Base-by-base conservation (phyloP, 805 yeast genomes). In the Yarrowia divulgata region DNA sequence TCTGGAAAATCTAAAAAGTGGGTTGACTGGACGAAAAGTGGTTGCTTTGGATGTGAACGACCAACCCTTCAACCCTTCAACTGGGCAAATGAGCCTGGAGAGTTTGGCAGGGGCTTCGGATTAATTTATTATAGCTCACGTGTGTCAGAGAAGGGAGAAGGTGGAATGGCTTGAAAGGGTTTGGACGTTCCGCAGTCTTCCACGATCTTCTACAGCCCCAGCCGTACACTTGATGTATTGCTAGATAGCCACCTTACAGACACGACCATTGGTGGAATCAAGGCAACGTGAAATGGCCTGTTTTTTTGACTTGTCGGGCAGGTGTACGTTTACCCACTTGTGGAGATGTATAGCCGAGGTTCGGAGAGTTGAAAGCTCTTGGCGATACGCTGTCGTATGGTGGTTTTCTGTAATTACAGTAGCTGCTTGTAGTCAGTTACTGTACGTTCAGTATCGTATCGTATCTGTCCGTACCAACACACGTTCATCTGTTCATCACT, bases 51-150 rank as follows among this genome's bases (percentile, higher is more conserved):
- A 52, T 35, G 58, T 52, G 58, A 16, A 19, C 29, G 49, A 19
- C 39, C 37, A n/a, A 40, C 13, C 57, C 14, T 5, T n/a, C 57
- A 16, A n/a, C n/a, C n/a, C 32, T 52, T 23, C 29, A 23, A 23
- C 29, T 4, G 29, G 29, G 29, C 43, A 18, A 52, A 35, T 50
- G 35, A 29, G 54, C 8, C 54, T 6, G 42, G 37, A 34, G 57
- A 49, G 55, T 49, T 52, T 39, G 23, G 19, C 13, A 9, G 45
- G 60, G 60, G 58, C 8, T 23, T 18, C 60, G 60, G 60, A 54
- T 39, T 39, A 54, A 54, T 52, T 52, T 18, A 54, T 54, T 54
- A 54, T 54, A 54, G 45, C 60, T 54, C 45, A 54, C 60, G 45
- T 37, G 45, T 16, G 6, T 32, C 54, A 14, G n/a, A 32, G 54